These are phyloP conservation scores for Rhodotorula mucilaginosa DNA, from an alignment of 1,284 basidiomycete genomes.

Conservation along the genomic window DNA sequence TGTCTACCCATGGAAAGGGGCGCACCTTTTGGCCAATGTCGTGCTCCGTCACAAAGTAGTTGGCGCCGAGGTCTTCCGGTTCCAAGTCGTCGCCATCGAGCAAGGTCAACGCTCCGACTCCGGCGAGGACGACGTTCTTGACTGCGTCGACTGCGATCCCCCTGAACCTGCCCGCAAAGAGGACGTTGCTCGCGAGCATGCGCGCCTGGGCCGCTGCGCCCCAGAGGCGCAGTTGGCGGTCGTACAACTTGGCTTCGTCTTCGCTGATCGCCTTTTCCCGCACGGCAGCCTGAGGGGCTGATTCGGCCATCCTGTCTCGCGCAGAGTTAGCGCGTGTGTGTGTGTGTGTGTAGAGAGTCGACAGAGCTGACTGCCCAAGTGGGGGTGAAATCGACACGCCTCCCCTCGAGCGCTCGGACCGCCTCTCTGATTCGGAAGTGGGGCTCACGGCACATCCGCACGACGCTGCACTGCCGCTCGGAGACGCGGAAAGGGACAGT, in stretches of 20 bases:
- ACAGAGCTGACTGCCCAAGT: no score
- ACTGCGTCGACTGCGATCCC: slow-evolving; percentile 92
- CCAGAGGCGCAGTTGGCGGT: slow-evolving; percentile 88
- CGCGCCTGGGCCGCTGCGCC: slow-evolving; percentile 91
- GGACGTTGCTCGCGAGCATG: slow-evolving; percentile 89
- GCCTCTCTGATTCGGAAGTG: no score
- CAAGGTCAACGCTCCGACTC: slow-evolving; percentile 58
- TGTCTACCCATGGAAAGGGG: no score
- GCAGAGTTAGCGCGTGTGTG: no score
- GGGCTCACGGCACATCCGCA: no score
- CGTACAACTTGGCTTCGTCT: slow-evolving; percentile 86
- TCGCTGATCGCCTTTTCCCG: slow-evolving; percentile 29
- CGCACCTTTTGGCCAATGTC: slow-evolving; percentile 83
- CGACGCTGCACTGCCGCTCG: no score
- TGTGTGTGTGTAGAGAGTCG: no score
- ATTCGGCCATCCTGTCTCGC: no score
- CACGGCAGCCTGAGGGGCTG: no score
- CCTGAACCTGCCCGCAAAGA: slow-evolving; percentile 69
- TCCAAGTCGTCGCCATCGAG: slow-evolving; percentile 55
- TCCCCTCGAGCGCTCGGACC: no score
- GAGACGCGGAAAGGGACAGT: no score
- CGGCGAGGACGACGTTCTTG: slow-evolving; percentile 74
- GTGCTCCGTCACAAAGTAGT: slow-evolving; percentile 90
- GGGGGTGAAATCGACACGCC: no score
- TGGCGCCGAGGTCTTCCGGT: slow-evolving; percentile 78